Percentiles rank a stretch among this genome's conserved stretches.
Conservation (phyloP, 2,329 filamentous ascomycete genomes). For the Furcasterigmium furcatum region DNA sequence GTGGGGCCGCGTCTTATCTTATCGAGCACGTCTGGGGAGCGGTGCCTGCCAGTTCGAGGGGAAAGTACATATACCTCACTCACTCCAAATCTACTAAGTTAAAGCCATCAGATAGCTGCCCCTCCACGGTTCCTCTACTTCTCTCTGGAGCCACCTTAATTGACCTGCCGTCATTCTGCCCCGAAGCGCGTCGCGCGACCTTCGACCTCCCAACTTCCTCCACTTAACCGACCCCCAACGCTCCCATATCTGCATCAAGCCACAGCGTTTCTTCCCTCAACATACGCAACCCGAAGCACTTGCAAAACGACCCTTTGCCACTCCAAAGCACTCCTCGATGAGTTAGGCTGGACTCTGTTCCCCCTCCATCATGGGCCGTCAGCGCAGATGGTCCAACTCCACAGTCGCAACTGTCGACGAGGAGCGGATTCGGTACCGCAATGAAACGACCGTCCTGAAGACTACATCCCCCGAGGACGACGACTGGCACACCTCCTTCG, state of each 20-base stretch:
- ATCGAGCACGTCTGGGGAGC: neutral
- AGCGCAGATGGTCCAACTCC: conserved; percentile 39
- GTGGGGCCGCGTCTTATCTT: neutral
- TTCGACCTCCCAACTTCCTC: too few species aligned
- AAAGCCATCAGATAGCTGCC: neutral
- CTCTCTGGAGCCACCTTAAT: neutral
- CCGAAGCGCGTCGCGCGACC: neutral
- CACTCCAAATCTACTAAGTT: neutral
- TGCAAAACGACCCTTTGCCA: too few species aligned
- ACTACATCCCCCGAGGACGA: neutral
- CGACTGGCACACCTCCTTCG: conserved; percentile 5
- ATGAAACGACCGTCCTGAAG: conserved; percentile 32
- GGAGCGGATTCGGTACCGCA: conserved; percentile 22
- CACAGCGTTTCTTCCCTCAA: too few species aligned
- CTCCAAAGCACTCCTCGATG: too few species aligned
- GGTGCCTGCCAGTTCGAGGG: neutral
- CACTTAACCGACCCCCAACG: too few species aligned
- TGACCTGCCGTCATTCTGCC: neutral
- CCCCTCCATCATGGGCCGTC: conserved; percentile 31
- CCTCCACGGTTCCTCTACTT: neutral
- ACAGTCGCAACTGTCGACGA: conserved; percentile 40
- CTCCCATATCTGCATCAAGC: too few species aligned
- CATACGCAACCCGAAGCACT: too few species aligned
- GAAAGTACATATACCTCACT: neutral
- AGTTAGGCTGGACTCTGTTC: too few species aligned